Percentiles rank a stretch among this genome's conserved stretches.
phyloP scores from a whole-genome alignment of 2,329 filamentous ascomycete genomes.

The Nothophoma quercina region DNA sequence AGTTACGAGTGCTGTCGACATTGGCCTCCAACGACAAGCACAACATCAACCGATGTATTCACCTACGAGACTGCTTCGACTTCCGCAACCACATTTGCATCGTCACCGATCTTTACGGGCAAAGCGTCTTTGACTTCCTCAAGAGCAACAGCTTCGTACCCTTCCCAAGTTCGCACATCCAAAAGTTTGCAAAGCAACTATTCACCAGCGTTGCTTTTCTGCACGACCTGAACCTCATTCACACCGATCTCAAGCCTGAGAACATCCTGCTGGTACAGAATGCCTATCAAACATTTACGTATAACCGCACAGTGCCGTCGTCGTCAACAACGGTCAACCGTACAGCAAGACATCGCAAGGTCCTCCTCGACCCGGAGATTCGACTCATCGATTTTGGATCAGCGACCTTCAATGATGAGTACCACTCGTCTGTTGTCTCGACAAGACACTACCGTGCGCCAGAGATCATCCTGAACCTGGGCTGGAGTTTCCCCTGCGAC shows the following conservation, averaged over 20 bases:
- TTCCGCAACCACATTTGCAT: constrained; percentile 96
- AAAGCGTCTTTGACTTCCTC: constrained; percentile 97
- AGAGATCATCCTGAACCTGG: constrained; percentile 72
- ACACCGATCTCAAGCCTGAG: constrained; percentile 78
- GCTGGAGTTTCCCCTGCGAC: constrained; percentile 73
- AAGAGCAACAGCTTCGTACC: constrained; percentile 95
- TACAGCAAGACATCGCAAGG: constrained; percentile 67
- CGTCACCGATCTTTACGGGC: constrained; percentile 78
- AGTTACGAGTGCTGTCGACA: constrained; percentile 90
- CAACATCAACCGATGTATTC: constrained; percentile 96
- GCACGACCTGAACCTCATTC: constrained; percentile 95
- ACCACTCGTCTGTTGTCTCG: constrained; percentile 72
- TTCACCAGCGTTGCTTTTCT: constrained; percentile 98
- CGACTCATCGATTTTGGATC: constrained; percentile 73
- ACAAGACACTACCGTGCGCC: constrained; percentile 72
- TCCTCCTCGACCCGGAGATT: constrained; percentile 71
- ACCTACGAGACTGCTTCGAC: constrained; percentile 95
- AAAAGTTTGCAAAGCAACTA: constrained; percentile 92
- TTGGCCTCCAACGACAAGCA: constrained; percentile 88
- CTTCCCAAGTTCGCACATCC: constrained; percentile 98
- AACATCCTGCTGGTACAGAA: constrained; percentile 72
- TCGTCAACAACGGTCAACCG: constrained; percentile 66
- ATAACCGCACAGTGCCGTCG: constrained; percentile 71
- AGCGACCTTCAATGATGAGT: constrained; percentile 73
- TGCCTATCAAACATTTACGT: constrained; percentile 72